These are phyloP conservation scores for Fragaria ananassa DNA, from an alignment of 306 rosid species.

Conservation along the genomic window DNA sequence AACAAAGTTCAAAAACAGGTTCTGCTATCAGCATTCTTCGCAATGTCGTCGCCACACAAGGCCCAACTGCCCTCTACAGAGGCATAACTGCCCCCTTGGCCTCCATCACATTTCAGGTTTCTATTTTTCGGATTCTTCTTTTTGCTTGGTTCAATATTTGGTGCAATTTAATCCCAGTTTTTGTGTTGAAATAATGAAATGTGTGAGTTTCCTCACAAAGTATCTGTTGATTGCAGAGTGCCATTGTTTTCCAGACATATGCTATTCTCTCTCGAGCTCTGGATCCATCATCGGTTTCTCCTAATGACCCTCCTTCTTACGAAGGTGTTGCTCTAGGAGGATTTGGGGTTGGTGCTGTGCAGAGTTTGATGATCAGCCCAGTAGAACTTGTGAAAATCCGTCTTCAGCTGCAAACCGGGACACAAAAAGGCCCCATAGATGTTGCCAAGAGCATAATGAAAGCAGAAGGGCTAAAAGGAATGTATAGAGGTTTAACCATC, in stretches of 20 bases:
- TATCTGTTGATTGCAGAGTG: conserved; percentile 46
- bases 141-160: neutral
- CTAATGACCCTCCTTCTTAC: conserved; percentile 65
- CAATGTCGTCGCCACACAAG: conserved; percentile 48
- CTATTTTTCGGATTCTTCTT: neutral
- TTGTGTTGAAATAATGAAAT: neutral
- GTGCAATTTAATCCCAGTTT: neutral
- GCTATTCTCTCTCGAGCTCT: conserved; percentile 61
- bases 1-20: conserved; percentile 47
- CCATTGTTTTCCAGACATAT: conserved; percentile 76
- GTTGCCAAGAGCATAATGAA: conserved; percentile 50
- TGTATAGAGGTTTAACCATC: conserved; percentile 63
- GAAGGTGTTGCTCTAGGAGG: conserved; percentile 76
- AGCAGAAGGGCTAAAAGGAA: conserved; percentile 58
- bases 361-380: conserved; percentile 57
- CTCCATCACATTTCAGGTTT: conserved; percentile 84
- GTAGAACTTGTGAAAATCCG: conserved; percentile 68
- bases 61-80: conserved; percentile 63
- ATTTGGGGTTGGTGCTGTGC: conserved; percentile 63
- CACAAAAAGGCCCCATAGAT: conserved; percentile 42
- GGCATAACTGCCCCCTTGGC: conserved; percentile 90
- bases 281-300: conserved; percentile 36
- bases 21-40: conserved; percentile 58
- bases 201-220: neutral
- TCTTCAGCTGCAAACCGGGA: conserved; percentile 53